Evolutionary conservation across 345 rosid species (phyloP).

Genomic region (Gossypium bickii): DNA sequence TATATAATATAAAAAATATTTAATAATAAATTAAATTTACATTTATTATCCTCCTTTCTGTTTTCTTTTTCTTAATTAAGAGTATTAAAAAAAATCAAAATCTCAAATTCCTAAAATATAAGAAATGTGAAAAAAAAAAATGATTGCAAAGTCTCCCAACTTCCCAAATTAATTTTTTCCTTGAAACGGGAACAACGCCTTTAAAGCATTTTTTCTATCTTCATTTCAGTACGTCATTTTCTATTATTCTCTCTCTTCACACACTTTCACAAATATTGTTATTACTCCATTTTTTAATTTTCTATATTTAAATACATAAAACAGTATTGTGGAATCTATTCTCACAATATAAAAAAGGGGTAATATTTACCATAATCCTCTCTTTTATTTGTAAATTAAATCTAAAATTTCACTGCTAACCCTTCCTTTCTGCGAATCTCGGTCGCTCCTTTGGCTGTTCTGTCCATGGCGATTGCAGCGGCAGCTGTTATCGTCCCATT

Average conservation of each 20-base stretch:
- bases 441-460: not conserved
- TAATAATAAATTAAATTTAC: no score
- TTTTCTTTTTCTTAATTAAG: no score
- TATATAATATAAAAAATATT: no score
- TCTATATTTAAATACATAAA: no score
- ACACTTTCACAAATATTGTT: not conserved
- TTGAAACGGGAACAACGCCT: not conserved
- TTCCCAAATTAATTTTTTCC: not conserved
- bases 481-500: conserved; percentile 76
- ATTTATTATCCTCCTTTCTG: no score
- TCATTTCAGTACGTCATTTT: not conserved
- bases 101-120: no score
- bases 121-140: not conserved
- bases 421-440: not conserved
- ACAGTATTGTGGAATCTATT: not conserved
- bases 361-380: not conserved
- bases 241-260: not conserved
- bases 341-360: not conserved
- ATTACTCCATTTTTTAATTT: not conserved
- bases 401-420: not conserved
- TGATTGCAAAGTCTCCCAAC: not conserved
- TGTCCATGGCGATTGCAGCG: conserved; percentile 66
- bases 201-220: not conserved
- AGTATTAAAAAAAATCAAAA: no score
- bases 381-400: not conserved